Evolutionary conservation across 495 filamentous ascomycete genomes (phyloP), one percentile per base, ranked within the genome.

Genomic region (Lophiotrema nucula): DNA sequence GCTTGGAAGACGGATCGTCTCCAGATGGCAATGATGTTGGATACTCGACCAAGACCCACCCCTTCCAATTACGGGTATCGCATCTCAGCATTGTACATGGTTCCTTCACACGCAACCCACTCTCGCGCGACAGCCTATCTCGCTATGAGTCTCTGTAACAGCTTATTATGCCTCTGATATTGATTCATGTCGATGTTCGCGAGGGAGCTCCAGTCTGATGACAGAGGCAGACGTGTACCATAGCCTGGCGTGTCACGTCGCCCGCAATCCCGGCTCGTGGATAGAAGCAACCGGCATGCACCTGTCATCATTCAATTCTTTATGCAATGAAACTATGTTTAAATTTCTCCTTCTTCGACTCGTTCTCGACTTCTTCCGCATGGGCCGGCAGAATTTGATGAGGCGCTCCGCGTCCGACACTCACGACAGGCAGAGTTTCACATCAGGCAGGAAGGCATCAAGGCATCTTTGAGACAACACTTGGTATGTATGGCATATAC

Each of bases 331-430:
- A 59, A 59, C 50, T 54, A 31, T 35, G 49, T 42, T 61, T 55
- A 2, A n/a, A 2, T 1, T 1, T 19, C 12, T 16, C 1, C 16
- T 12, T 2, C 37, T 46, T 13, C 27, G 8, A 16, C 21, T 53
- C 13, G 42, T 44, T 33, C 11, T 3, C 8, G 21, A 11, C 15
- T 21, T 42, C 21, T 61, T 6, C 51, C 25, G 51, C 50, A 61
- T 55, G 43, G 58, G 15, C 42, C 42, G 58, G 58, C 27, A 61
- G 27, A 61, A 54, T 38, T 13, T 33, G 49, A 24, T 61, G 58
- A 18, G 49, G 58, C 58, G 58, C 27, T 48, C 24, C 41, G 39
- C 12, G 51, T 55, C 38, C 43, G 31, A 43, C 2, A 21, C 18
- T 21, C 48, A 15, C 23, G 42, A 59, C 56, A 26, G 4, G 6